phyloP scores from a whole-genome alignment of 768 basidiomycete genomes.

The Kwoniella sp. region DNA sequence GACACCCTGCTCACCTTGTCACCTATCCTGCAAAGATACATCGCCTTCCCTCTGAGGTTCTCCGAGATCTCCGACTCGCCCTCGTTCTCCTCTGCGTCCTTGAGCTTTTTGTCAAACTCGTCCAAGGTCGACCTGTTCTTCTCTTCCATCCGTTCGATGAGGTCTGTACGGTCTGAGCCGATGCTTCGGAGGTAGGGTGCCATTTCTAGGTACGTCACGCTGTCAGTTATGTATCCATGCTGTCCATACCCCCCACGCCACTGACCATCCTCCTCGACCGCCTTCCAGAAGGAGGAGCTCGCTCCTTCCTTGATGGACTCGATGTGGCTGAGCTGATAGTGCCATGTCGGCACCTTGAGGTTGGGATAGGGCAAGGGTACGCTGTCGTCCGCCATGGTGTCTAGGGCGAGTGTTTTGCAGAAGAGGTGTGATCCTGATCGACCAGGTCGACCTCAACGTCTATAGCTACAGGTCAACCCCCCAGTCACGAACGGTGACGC shows the following conservation, averaged over 20 bases:
- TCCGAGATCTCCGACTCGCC: slow-evolving; percentile 93
- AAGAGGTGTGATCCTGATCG: not conserved
- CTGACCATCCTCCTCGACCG: slow-evolving; percentile 75
- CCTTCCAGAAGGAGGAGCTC: slow-evolving; percentile 61
- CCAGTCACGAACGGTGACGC: no score
- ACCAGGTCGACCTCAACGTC: no score
- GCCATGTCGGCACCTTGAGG: slow-evolving; percentile 70
- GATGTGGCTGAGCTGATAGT: slow-evolving; percentile 69
- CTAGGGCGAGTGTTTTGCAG: not conserved
- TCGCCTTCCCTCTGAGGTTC: slow-evolving; percentile 74
- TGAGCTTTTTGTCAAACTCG: slow-evolving; percentile 69
- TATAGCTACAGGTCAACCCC: no score
- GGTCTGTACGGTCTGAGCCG: slow-evolving; percentile 54
- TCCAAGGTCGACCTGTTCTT: slow-evolving; percentile 69
- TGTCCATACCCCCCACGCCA: slow-evolving; percentile 17
- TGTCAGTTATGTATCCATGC: not conserved
- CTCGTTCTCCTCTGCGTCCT: slow-evolving; percentile 81
- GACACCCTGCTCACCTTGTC: slow-evolving; percentile 57
- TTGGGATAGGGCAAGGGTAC: slow-evolving; percentile 81
- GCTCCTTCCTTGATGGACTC: slow-evolving; percentile 65
- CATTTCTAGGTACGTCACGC: slow-evolving; percentile 63
- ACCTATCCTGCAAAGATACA: slow-evolving; percentile 81
- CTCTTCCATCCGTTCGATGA: slow-evolving; percentile 62
- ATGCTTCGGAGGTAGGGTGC: slow-evolving; percentile 60
- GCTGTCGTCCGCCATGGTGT: slow-evolving; percentile 70